These are phyloP conservation scores for Neurospora sp. DNA, from an alignment of 495 filamentous ascomycete species.

Conservation along the genomic window DNA sequence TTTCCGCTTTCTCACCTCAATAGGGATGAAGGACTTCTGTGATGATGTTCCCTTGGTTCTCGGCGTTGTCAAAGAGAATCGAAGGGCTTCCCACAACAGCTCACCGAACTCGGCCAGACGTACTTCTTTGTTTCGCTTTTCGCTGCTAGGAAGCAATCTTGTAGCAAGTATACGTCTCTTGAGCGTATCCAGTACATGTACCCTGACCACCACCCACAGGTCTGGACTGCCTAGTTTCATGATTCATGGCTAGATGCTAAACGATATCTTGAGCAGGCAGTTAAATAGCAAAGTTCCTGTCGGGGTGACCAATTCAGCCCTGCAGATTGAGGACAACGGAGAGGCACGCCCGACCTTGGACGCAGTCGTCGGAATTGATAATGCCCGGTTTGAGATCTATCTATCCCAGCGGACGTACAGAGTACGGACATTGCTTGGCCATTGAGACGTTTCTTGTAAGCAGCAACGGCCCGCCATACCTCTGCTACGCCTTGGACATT, in stretches of 20 bases:
- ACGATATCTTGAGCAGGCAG: background rate
- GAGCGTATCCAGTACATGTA: background rate
- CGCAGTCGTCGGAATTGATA: background rate
- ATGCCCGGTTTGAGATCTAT: background rate
- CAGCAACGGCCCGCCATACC: background rate
- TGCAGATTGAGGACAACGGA: background rate
- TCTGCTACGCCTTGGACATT: background rate
- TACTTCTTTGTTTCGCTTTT: background rate
- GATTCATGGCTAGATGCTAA: background rate
- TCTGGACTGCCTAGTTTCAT: background rate
- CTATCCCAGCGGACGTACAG: background rate
- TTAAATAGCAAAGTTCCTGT: background rate
- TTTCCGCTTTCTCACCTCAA: background rate
- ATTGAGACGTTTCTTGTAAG: background rate
- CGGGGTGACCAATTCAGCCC: background rate
- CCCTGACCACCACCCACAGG: background rate
- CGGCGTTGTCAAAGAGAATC: background rate
- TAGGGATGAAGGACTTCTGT: background rate
- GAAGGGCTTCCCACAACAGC: background rate
- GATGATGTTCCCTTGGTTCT: background rate
- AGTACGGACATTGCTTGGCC: background rate
- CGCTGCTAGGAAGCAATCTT: background rate
- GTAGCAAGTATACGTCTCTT: background rate
- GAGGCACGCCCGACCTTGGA: background rate
- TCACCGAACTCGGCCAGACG: background rate